Base-by-base conservation (phyloP, 1,139 yeast genomes). In the Geotrichum cucujoidarum region DNA sequence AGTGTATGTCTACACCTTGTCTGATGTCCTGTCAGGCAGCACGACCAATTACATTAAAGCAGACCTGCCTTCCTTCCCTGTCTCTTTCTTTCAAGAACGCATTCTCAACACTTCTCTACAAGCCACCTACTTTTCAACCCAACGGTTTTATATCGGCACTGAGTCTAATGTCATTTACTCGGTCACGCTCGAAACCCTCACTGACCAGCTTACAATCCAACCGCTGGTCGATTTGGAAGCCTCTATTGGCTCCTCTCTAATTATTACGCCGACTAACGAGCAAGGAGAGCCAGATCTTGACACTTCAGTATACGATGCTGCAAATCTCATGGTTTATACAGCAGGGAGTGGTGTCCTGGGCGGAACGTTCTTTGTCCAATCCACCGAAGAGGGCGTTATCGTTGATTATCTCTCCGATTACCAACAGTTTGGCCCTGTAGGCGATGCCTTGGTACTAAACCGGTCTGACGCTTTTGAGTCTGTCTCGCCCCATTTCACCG, bases 271-370 rank as follows among this genome's bases (percentile, higher is more conserved):
- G 2, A 32, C 40, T 22, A 14, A 35, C 13, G 39, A 31, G 17
- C 4, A 25, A 20, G 44, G 48, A 5, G 14, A 25, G 5, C 18
- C 30, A 14, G 38, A 33, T 10, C 4, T 18, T 13, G 7, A 27
- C 11, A 35, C 27, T 3, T 14, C 24, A 2, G 20, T 45, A 7
- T 22, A 29, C 38, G 50, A 42, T 8, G 46, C 50, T 7, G 43
- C 41, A 10, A 18, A 36, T 27, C 36, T 47, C 21, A 42, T 25
- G 31, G 40, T 47, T 20, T 18, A 37, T n/a, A 47, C 46, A 5
- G 50, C 45, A 13, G 50, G 50, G 5, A 32, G 32, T 30, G 43
- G 46, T 6, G 50, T 42, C 11, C 13, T 33, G 6, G 50, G 50
- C 4, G 50, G 50, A n/a, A 40, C 37, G 2, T 47, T 47, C 17